Conservation (phyloP, 208 protist genomes). For the Wallacemonas rigidus region DNA sequence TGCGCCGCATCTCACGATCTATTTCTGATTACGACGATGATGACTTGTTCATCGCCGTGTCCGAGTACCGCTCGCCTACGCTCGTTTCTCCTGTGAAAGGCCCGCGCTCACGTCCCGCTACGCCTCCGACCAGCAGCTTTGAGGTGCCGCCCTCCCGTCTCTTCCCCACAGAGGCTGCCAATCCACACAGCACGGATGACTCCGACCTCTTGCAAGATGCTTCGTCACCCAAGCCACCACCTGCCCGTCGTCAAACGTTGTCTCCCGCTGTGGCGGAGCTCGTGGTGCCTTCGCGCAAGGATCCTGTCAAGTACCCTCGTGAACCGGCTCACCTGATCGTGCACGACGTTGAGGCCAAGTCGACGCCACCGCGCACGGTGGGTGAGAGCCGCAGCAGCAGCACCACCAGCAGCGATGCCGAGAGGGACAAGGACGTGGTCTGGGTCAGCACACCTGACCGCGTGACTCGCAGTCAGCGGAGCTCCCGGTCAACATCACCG, state of each 20-base stretch:
- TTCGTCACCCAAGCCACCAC: background rate
- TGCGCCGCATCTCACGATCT: too few species aligned
- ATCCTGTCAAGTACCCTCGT: too few species aligned
- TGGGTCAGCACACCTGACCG: conserved; percentile 7
- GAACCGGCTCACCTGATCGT: too few species aligned
- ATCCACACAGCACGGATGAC: too few species aligned
- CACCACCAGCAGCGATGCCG: conserved; percentile 2
- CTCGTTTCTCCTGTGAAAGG: background rate
- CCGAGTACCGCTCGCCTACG: background rate
- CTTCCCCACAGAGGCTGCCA: too few species aligned
- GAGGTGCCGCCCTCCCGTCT: background rate
- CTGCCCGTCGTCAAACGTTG: background rate
- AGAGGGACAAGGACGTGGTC: conserved; percentile 15
- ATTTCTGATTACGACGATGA: background rate
- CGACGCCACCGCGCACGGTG: background rate
- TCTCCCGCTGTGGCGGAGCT: background rate
- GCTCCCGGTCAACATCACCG: background rate
- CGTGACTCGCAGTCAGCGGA: conserved; percentile 3
- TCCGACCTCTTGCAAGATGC: too few species aligned
- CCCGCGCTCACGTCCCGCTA: background rate
- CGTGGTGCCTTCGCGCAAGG: background rate
- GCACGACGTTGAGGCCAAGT: too few species aligned
- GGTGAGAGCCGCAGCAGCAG: background rate
- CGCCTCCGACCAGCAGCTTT: background rate
- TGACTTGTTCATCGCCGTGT: background rate